Percentiles rank a stretch among this genome's conserved stretches.
Conservation (phyloP, 345 rosid genomes). For the Clarkia xantiana region DNA sequence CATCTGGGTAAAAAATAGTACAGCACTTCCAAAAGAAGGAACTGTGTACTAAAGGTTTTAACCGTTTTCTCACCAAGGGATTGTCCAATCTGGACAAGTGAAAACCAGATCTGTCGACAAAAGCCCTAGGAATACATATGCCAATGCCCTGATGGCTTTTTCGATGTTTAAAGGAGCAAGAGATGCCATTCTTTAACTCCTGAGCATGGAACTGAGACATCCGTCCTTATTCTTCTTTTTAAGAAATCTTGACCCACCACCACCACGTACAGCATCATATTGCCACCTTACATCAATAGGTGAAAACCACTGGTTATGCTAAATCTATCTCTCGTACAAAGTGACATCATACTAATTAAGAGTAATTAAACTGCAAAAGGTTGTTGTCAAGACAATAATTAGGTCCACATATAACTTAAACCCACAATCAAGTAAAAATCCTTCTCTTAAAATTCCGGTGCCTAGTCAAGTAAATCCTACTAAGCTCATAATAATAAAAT, state of each 20-base stretch:
- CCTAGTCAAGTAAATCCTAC: too few relatives aligned
- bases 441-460: too few relatives aligned
- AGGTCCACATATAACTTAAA: too few relatives aligned
- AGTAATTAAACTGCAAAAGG: too few relatives aligned
- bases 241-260: constrained; percentile 11
- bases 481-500: too few relatives aligned
- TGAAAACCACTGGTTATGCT: background rate
- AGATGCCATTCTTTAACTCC: constrained; percentile 19
- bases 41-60: background rate
- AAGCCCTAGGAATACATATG: constrained; percentile 29
- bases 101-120: constrained; percentile 45
- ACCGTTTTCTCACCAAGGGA: constrained; percentile 29
- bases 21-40: background rate
- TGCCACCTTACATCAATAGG: constrained; percentile 5
- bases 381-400: too few relatives aligned
- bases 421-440: too few relatives aligned
- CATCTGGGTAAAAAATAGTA: too few relatives aligned
- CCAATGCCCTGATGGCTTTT: constrained; percentile 17
- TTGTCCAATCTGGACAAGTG: constrained; percentile 20
- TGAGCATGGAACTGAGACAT: constrained; percentile 16
- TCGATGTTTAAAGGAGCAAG: constrained; percentile 31
- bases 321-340: background rate
- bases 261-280: constrained; percentile 5
- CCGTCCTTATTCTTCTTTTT: constrained; percentile 21
- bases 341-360: too few relatives aligned